Evolutionary conservation across 352 stramenopile species (phyloP).

Genomic region (Aphanomyces astaci): DNA sequence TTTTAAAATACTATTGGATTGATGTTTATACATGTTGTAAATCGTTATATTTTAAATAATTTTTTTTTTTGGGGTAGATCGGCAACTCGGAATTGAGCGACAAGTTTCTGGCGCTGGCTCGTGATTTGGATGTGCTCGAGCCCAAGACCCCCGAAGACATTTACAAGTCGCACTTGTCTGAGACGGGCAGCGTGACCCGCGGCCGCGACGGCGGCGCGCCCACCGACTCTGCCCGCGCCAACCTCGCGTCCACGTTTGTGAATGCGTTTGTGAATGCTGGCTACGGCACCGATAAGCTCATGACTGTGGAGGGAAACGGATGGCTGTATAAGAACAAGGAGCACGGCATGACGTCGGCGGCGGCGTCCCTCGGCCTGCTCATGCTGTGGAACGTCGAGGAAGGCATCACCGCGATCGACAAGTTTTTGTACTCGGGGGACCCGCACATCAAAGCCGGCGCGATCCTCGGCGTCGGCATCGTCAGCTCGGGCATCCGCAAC

Average conservation of each 20-base stretch:
- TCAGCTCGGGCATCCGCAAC: constrained; percentile 90
- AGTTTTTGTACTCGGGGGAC: constrained; percentile 98
- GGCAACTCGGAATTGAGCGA: constrained; percentile 95
- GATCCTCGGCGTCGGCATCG: constrained; percentile 95
- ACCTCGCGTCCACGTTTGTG: constrained; percentile 98
- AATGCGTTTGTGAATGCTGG: constrained; percentile 99
- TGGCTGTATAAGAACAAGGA: constrained; percentile 99
- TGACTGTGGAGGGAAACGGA: constrained; percentile 90
- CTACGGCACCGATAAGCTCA: constrained; percentile 95
- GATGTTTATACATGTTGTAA: no score
- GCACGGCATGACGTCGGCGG: constrained; percentile 98
- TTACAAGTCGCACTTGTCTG: constrained; percentile 99
- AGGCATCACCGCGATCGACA: constrained; percentile 98
- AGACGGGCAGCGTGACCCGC: constrained; percentile 84
- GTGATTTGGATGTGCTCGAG: constrained; percentile 97
- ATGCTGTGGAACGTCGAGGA: constrained; percentile 99
- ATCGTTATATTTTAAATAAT: no score
- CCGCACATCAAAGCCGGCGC: constrained; percentile 98
- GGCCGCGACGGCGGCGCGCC: constrained; percentile 56
- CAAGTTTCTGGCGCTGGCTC: constrained; percentile 94
- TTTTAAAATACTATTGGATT: no score
- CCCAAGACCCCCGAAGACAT: constrained; percentile 97
- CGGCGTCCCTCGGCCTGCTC: constrained; percentile 96
- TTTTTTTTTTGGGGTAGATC: constrained; percentile 78
- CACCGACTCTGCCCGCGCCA: constrained; percentile 95